These are phyloP conservation scores for Neurospora tetrasperma DNA, from an alignment of 495 filamentous ascomycete species.

Conservation along the genomic window DNA sequence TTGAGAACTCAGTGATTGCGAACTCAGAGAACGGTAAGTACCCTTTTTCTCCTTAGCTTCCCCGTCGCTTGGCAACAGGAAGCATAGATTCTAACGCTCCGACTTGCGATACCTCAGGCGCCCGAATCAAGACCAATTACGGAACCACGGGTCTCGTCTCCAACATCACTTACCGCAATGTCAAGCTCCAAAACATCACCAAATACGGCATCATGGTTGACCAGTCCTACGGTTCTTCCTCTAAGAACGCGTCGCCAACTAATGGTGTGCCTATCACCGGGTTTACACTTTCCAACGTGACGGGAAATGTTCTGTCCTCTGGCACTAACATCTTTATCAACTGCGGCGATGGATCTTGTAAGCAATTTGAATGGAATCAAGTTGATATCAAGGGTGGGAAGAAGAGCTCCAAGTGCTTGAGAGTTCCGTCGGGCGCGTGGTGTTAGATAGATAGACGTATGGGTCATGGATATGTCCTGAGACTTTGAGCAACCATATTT, in stretches of 20 bases:
- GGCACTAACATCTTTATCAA: constrained; percentile 45
- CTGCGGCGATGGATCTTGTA: constrained; percentile 39
- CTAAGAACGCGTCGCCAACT: constrained; percentile 45
- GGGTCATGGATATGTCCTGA: background rate
- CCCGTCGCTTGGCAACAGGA: background rate
- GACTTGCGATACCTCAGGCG: constrained; percentile 8
- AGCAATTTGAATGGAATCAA: constrained; percentile 40
- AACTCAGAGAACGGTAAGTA: constrained; percentile 42
- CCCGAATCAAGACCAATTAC: constrained; percentile 56
- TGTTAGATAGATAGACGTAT: background rate
- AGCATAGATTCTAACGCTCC: background rate
- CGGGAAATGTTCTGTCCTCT: constrained; percentile 36
- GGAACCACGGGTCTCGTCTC: constrained; percentile 46
- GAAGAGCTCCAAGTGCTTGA: constrained; percentile 32
- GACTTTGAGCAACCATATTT: too few species aligned
- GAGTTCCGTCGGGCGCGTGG: background rate
- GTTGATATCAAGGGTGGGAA: constrained; percentile 39
- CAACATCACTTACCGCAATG: constrained; percentile 54
- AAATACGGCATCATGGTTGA: constrained; percentile 57
- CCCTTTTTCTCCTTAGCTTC: too few species aligned
- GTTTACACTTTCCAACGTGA: constrained; percentile 42
- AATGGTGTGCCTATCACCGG: constrained; percentile 52
- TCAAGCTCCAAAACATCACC: constrained; percentile 46
- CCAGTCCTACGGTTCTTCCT: constrained; percentile 61
- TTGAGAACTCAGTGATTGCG: constrained; percentile 28